A percentile compares a stretch with the other conserved stretches of the same genome.
These are phyloP conservation scores for Seminavis robusta DNA, from an alignment of 108 stramenopile species.

Conservation along the genomic window DNA sequence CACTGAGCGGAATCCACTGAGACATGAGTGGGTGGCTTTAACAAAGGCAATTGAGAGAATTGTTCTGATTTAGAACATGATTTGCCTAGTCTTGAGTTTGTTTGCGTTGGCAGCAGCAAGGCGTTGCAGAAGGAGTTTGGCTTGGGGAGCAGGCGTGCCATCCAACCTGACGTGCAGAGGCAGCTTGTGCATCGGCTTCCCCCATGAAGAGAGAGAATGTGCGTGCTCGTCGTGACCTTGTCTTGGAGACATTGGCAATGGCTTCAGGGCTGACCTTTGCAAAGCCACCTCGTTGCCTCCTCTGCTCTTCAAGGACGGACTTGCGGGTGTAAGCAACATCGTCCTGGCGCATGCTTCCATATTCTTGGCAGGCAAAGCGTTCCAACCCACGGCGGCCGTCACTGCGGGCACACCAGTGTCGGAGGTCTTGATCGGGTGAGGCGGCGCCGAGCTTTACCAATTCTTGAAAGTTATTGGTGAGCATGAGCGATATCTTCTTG, in stretches of 20 bases:
- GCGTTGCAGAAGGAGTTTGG: too few relatives aligned
- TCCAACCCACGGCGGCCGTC: constrained; percentile 4
- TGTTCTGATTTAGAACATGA: too few relatives aligned
- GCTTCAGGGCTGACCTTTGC: neutral
- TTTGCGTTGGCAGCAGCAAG: too few relatives aligned
- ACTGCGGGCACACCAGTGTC: neutral
- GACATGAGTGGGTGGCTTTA: too few relatives aligned
- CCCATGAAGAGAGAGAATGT: constrained; percentile 1
- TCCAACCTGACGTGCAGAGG: too few relatives aligned
- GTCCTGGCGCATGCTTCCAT: neutral
- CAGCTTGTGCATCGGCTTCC: constrained; percentile 7
- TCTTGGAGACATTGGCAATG: neutral
- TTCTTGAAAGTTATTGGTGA: neutral
- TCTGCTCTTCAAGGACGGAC: neutral
- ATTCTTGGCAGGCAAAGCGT: constrained; percentile 3
- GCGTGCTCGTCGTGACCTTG: neutral
- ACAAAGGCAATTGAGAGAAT: too few relatives aligned
- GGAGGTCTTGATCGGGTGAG: constrained; percentile 4
- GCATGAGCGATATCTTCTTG: neutral
- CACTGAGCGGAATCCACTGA: too few relatives aligned
- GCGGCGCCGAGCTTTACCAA: neutral
- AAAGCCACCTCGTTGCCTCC: neutral
- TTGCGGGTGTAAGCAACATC: neutral
- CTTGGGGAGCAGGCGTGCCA: too few relatives aligned
- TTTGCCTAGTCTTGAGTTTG: too few relatives aligned